Conservation (phyloP, 106 monocot species). For the Apostasia ramifera region DNA sequence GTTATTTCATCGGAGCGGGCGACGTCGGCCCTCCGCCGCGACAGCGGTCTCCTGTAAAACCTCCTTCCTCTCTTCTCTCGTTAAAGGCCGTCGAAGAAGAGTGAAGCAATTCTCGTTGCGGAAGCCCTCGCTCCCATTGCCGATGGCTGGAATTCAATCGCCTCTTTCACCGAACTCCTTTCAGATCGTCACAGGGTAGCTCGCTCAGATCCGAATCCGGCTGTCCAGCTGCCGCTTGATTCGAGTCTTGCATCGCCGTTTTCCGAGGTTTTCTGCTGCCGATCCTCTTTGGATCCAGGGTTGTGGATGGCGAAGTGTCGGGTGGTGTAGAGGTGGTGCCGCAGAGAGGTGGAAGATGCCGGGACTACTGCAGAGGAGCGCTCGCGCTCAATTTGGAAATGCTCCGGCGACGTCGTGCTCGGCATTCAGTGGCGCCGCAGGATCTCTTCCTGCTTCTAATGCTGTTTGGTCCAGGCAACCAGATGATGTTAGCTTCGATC, state of each 20-base stretch:
- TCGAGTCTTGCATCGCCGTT: neutral
- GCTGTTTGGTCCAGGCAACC: constrained; percentile 74
- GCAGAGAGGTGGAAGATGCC: constrained; percentile 30
- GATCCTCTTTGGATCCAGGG: neutral
- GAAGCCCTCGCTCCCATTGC: constrained; percentile 1
- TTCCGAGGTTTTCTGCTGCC: neutral
- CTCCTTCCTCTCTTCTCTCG: constrained; percentile 3
- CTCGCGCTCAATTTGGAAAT: constrained; percentile 21
- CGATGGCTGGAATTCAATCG: neutral
- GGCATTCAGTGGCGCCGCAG: constrained; percentile 5
- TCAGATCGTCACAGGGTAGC: neutral
- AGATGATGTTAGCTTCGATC: constrained; percentile 70
- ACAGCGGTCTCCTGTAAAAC: constrained; percentile 1
- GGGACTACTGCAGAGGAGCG: constrained; percentile 22
- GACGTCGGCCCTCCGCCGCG: neutral
- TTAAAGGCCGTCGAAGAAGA: neutral
- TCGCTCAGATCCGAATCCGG: neutral
- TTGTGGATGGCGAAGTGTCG: constrained; percentile 15
- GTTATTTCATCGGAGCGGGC: neutral
- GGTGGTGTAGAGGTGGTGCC: neutral
- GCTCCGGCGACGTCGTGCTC: constrained; percentile 10
- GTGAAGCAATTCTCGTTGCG: constrained; percentile 8
- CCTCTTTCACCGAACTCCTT: constrained; percentile 2
- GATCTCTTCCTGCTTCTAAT: constrained; percentile 14
- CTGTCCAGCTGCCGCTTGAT: neutral